Conservation (phyloP, 257 asterid species). For the Linaria vulgaris region DNA sequence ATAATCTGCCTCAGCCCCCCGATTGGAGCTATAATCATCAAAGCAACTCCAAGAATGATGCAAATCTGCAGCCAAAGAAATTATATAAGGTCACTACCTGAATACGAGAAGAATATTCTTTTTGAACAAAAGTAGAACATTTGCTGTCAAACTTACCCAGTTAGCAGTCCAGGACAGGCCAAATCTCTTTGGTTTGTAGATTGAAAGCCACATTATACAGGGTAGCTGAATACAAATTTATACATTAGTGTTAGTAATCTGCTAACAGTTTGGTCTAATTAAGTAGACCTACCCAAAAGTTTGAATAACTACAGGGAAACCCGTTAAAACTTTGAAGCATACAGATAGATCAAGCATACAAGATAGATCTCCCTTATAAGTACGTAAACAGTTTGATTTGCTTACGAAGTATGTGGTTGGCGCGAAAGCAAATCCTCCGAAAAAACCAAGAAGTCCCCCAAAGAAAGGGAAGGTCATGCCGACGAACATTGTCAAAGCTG, state of each 20-base stretch:
- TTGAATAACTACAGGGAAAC: too few species aligned
- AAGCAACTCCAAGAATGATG: constrained; percentile 34
- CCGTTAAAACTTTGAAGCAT: too few species aligned
- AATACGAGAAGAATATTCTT: neutral
- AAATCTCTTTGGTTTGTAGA: constrained; percentile 63
- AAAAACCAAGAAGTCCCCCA: constrained; percentile 85
- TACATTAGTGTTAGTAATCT: neutral
- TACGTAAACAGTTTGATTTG: neutral
- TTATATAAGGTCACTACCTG: neutral
- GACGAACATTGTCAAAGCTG: constrained; percentile 88
- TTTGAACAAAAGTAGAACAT: neutral
- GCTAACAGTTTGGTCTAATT: too few species aligned
- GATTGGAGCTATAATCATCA: constrained; percentile 44
- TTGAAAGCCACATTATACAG: constrained; percentile 74
- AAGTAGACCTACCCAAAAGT: too few species aligned
- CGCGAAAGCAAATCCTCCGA: constrained; percentile 94
- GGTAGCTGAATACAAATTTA: constrained; percentile 54
- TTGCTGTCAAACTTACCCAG: constrained; percentile 44
- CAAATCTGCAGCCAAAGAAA: constrained; percentile 30
- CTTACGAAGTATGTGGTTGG: constrained; percentile 96
- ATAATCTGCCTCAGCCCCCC: constrained; percentile 44
- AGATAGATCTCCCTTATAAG: too few species aligned
- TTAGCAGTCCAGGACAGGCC: constrained; percentile 68
- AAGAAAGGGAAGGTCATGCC: constrained; percentile 91
- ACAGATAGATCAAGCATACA: too few species aligned